Percentiles rank a stretch among this genome's conserved stretches.
Evolutionary conservation across 306 rosid species (phyloP).

Genomic region (Astragalus glycyphyllos): DNA sequence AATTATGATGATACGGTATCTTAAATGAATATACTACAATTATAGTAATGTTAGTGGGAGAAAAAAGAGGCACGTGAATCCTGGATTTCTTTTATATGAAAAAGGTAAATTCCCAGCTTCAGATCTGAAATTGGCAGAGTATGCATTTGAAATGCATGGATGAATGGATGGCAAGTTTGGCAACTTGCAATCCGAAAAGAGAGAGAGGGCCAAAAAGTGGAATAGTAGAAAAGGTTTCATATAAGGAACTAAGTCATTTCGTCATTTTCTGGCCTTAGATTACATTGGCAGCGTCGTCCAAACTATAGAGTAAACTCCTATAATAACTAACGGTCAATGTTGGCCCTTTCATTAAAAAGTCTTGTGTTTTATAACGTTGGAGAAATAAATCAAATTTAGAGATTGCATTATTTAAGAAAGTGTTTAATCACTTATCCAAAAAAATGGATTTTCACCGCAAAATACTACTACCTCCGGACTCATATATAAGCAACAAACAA

Average conservation of each 20-base stretch:
- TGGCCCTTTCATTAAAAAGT: not conserved
- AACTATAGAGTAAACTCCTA: not conserved
- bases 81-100: constrained; percentile 45
- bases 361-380: too few relatives aligned
- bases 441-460: too few relatives aligned
- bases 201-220: constrained; percentile 14
- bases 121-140: constrained; percentile 41
- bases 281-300: constrained; percentile 11
- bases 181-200: not conserved
- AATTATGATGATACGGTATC: not conserved
- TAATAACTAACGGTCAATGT: not conserved
- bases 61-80: constrained; percentile 54
- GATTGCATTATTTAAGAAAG: too few relatives aligned
- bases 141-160: constrained; percentile 36
- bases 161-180: not conserved
- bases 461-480: too few relatives aligned
- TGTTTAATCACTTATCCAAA: too few relatives aligned
- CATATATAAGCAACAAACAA: too few relatives aligned
- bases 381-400: too few relatives aligned
- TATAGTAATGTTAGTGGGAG: not conserved
- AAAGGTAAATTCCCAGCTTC: constrained; percentile 32
- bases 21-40: not conserved
- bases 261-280: not conserved
- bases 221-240: not conserved
- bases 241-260: constrained; percentile 6